Evolutionary conservation across 352 stramenopile genomes (phyloP), one percentile per base, ranked within the genome.

Genomic region (Phytopythium helicoides): DNA sequence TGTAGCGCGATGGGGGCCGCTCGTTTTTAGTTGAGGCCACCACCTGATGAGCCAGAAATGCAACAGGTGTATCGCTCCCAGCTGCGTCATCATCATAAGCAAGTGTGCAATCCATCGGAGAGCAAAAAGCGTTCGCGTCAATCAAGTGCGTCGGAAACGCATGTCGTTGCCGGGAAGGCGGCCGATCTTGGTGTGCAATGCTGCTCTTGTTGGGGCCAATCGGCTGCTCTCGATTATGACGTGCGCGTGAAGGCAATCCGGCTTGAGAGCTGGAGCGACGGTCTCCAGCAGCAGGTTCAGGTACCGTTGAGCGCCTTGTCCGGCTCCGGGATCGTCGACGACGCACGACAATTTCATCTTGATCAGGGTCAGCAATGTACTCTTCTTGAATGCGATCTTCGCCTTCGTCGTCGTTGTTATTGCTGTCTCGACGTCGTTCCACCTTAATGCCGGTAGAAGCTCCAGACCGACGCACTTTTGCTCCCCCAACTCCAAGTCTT

Each of bases 111-210:
- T 16, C n/a, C 2, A 16, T 21, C 8, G 47, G 19, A 7, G 47
- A 34, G 47, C 18, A 14, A 35, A 74, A 74, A 3, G 65, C 65
- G 22, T 74, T 81, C 0, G 64, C 49, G 28, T 90, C 83, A 3
- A 91, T 75, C 12, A 94, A 61, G 51, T 94, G 69, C 0, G 76
- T 94, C 0, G 83, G 83, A 39, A 94, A 94, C 0, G 83, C 83
- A 38, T 92, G 81, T 0, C 77, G 54, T 46, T 94, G 83, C 4
- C 83, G 76, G 0, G 83, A 92, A 2, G 83, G 83, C 3, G 83
- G 83, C 1, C 81, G 81, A 54, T 87, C 66, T 47, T 58, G 12
- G 26, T 33, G 15, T 2, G 34, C 41, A 57, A 47, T 55, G 26
- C 23, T 33, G 23, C 49, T 68, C 35, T 65, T 71, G 35, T 56